Base-by-base conservation (phyloP, 1,139 yeast genomes). In the Geotrichum europaeum region DNA sequence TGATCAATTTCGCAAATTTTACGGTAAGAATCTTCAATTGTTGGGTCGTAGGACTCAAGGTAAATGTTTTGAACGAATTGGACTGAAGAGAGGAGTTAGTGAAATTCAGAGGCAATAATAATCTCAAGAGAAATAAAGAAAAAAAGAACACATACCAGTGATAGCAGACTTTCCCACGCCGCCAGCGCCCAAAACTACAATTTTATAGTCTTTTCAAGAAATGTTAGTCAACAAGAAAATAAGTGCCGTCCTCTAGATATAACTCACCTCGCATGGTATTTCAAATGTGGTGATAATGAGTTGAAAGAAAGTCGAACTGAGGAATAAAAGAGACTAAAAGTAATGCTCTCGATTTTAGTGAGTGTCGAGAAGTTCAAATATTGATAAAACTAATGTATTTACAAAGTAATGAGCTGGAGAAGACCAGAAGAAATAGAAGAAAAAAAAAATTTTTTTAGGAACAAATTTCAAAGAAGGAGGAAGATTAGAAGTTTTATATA, bases 151-250 rank as follows among this genome's bases (percentile, higher is more conserved):
- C 68, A n/a, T 60, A 66, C 68, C 68, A 13, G 97, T 91, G 65
- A 92, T 78, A 13, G 97, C 97, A 25, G 96, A 87, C 75, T 94
- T 94, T 77, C 99, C 99, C 62, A 91, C 97, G 75, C 96, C 96
- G 72, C 98, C 98, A 43, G 97, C 96, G 60, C 99, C 99, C 56
- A 94, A 95, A 59, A 94, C 96, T 22, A 90, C 98, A 64, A 94
- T 76, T 72, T 91, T 89, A 74, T 87, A 91, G 55, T 75, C 78
- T 66, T 28, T 24, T 4, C 15, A 28, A 28, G 9, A 28, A 28
- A 9, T 28, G 32, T 28, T 18, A 20, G 43, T 18, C 25, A 12
- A 18, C 15, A 30, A 7, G 34, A 34, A 45, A 25, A 28, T 3
- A 22, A 10, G 15, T 34, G 18, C 22, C 10, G 20, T 15, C 47